Evolutionary conservation across 306 rosid species (phyloP).

Genomic region (Pterocarpus macrocarpus): DNA sequence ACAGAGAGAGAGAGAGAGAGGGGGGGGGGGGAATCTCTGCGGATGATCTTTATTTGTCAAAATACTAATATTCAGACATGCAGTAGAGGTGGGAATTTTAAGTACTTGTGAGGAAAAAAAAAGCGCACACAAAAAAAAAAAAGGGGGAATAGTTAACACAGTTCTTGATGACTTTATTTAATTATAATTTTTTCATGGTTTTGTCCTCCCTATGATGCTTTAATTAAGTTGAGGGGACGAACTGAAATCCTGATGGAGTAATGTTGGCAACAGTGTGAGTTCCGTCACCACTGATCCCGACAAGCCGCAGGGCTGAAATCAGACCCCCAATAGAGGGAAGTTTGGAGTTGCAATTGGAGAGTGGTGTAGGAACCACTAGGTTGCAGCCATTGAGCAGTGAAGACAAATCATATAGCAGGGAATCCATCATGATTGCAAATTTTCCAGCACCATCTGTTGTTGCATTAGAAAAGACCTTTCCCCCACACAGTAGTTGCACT

Average conservation of each 20-base stretch:
- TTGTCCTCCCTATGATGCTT: neutral
- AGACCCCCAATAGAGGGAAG: slow-evolving; percentile 50
- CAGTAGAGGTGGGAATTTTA: slow-evolving; percentile 6
- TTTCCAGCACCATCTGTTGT: slow-evolving; percentile 41
- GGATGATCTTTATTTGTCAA: neutral
- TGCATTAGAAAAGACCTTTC: slow-evolving; percentile 29
- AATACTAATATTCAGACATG: neutral
- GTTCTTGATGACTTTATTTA: slow-evolving; percentile 37
- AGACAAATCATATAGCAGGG: slow-evolving; percentile 36
- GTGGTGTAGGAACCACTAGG: slow-evolving; percentile 48
- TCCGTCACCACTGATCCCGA: slow-evolving; percentile 36
- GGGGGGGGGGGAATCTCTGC: too few species aligned
- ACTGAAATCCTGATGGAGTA: slow-evolving; percentile 49
- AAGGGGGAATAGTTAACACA: neutral
- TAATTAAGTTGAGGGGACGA: slow-evolving; percentile 33
- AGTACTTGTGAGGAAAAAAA: slow-evolving; percentile 1
- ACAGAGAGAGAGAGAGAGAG: too few species aligned
- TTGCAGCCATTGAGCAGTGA: slow-evolving; percentile 46
- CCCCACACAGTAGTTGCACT: slow-evolving; percentile 50
- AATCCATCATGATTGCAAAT: slow-evolving; percentile 44
- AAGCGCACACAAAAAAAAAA: neutral
- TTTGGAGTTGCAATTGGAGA: slow-evolving; percentile 41
- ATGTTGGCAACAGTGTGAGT: slow-evolving; percentile 39
- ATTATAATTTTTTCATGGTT: neutral
- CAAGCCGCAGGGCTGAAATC: slow-evolving; percentile 41